These are phyloP conservation scores for Phytophthora vignae DNA, from an alignment of 352 stramenopile species.

Conservation along the genomic window DNA sequence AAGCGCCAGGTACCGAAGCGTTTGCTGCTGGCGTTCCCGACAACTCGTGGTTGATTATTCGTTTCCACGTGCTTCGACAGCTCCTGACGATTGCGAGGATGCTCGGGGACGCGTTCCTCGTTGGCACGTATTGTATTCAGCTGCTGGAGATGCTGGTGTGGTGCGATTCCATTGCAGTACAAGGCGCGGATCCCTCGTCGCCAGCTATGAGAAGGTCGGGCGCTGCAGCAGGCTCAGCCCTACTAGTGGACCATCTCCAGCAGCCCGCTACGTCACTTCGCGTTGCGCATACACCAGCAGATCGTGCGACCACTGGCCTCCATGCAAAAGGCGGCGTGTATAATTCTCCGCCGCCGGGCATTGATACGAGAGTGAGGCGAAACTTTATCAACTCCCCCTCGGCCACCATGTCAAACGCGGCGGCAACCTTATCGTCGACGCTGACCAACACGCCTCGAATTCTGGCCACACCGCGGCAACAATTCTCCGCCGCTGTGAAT, in stretches of 20 bases:
- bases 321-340: slow-evolving; percentile 65
- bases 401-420: slow-evolving; percentile 77
- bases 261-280: slow-evolving; percentile 42
- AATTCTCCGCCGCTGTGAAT: slow-evolving; percentile 80
- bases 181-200: slow-evolving; percentile 10
- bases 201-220: slow-evolving; percentile 8
- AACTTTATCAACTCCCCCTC: slow-evolving; percentile 75
- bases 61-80: slow-evolving; percentile 83
- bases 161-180: slow-evolving; percentile 56
- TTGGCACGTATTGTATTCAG: slow-evolving; percentile 66
- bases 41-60: slow-evolving; percentile 73
- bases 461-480: slow-evolving; percentile 72
- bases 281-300: slow-evolving; percentile 13
- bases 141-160: slow-evolving; percentile 72
- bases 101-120: slow-evolving; percentile 55
- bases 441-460: slow-evolving; percentile 79
- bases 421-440: slow-evolving; percentile 72
- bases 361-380: slow-evolving; percentile 73
- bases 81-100: slow-evolving; percentile 71
- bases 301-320: slow-evolving; percentile 42
- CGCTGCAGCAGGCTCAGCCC: background rate
- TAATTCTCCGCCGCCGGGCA: slow-evolving; percentile 65
- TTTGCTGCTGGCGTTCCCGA: slow-evolving; percentile 17
- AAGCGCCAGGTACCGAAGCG: slow-evolving; percentile 9
- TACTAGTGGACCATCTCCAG: slow-evolving; percentile 50